Base-by-base conservation (phyloP, 176 grass and related monocot species). In the Phoenix dactylifera region DNA sequence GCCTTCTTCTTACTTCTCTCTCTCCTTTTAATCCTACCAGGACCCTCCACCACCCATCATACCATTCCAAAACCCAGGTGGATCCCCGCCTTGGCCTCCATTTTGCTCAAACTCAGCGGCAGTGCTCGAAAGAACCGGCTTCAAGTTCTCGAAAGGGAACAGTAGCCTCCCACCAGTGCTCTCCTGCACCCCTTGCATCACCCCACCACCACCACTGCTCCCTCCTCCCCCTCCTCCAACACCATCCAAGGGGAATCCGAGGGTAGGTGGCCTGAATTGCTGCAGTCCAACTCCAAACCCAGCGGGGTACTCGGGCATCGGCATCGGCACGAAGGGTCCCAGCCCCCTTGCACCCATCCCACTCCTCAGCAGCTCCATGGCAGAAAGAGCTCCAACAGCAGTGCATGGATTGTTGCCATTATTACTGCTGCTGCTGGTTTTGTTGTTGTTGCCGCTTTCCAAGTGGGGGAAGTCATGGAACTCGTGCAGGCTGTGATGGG, bases 341-440 rank as follows among this genome's bases (percentile, higher is more conserved):
- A 69, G 29, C 32, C 16, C 26, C 22, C 66, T 61, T 18, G 66
- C 26, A 23, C 50, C 75, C 51, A 82, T 79, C 26, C 80, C 80
- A 74, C 79, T 89, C 70, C 89, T 84, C 4, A 95, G 77, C 23
- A 95, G 78, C 76, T 95, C 89, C 85, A 95, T 95, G 32, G 89
- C 89, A 53, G 89, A 95, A 59, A 89, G 76, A 22, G 85, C 60
- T 23, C 84, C 71, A 35, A 78, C 74, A 17, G 62, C 53, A 30
- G 55, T 30, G 61, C 80, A 55, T 1, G 66, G 62, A 39, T 60
- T 19, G 3, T 35, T 63, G 53, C 79, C 67, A 52, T 72, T 76
- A 24, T 17, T 23, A 7, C 24, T 7, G 74, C 64, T 56, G 18
- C 22, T 55, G 15, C 25, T 55, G 23, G 4, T 30, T 24, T 35